Percentiles rank a stretch among this genome's conserved stretches.
Conservation (phyloP, 2,329 filamentous ascomycete species). For the Colletotrichum abscissum region DNA sequence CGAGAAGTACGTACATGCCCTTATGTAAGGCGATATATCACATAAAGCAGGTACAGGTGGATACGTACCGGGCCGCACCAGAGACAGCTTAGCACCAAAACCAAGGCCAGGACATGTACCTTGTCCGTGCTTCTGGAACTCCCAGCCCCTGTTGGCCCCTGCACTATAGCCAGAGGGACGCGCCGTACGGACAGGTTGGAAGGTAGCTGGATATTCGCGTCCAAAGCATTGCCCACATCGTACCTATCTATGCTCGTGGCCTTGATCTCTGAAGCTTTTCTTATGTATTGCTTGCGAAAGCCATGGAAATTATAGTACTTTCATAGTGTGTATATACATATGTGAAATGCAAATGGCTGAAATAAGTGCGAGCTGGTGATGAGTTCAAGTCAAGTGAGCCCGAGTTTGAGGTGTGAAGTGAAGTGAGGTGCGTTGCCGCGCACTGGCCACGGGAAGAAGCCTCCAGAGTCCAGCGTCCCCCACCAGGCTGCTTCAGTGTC, state of each 20-base stretch:
- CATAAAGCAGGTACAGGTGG: slow-evolving; percentile 31
- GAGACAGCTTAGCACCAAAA: neutral
- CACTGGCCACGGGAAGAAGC: slow-evolving; percentile 18
- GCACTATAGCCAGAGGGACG: slow-evolving; percentile 13
- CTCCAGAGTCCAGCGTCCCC: slow-evolving; percentile 14
- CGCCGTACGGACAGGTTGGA: neutral
- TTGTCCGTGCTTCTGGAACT: slow-evolving; percentile 27
- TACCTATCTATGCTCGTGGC: neutral
- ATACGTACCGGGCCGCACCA: slow-evolving; percentile 23
- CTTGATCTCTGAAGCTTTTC: neutral
- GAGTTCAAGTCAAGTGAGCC: neutral
- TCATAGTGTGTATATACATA: no score
- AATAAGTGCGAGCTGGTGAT: neutral
- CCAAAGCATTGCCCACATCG: slow-evolving; percentile 5
- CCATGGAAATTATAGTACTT: no score
- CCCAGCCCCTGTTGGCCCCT: slow-evolving; percentile 26
- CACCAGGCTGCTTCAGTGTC: slow-evolving; percentile 27
- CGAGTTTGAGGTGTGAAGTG: neutral
- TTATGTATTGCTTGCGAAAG: no score
- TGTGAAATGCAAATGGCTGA: neutral
- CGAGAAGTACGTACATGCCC: neutral
- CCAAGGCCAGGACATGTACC: neutral
- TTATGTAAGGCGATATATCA: slow-evolving; percentile 18
- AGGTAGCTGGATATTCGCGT: neutral
- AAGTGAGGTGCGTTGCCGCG: neutral